Conservation (phyloP, 345 rosid genomes). For the Citrus unshiu region DNA sequence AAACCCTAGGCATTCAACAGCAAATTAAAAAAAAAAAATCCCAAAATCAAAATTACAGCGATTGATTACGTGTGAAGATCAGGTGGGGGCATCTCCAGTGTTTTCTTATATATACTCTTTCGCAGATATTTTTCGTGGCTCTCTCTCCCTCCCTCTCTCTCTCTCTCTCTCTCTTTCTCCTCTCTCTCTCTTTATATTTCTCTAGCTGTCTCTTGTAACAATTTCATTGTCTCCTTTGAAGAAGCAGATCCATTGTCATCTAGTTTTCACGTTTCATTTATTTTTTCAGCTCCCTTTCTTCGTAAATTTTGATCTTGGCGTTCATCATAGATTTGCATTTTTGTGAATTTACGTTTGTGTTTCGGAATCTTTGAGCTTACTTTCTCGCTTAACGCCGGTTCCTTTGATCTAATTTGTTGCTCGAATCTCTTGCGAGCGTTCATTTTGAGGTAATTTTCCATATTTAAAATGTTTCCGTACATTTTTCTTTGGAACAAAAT, state of each 20-base stretch:
- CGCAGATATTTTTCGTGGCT: slow-evolving; percentile 23
- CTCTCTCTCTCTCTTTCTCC: neutral
- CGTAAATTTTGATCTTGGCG: neutral
- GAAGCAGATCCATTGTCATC: slow-evolving; percentile 10
- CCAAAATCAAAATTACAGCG: neutral
- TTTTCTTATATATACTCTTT: slow-evolving; percentile 1
- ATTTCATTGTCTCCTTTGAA: neutral
- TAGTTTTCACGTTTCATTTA: neutral
- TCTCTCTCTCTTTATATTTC: neutral
- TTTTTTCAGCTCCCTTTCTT: neutral
- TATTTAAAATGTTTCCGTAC: neutral
- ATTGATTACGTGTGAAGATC: slow-evolving; percentile 24
- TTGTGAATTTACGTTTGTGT: neutral
- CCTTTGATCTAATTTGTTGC: neutral
- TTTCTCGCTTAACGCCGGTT: slow-evolving; percentile 20
- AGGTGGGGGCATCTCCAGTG: slow-evolving; percentile 36
- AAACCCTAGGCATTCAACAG: slow-evolving; percentile 17
- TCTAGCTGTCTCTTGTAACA: neutral
- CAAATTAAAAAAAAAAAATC: neutral
- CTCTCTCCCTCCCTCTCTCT: neutral
- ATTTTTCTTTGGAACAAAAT: neutral
- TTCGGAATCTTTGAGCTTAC: neutral
- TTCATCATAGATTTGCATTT: neutral
- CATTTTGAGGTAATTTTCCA: neutral
- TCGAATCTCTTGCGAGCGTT: neutral